phyloP scores from a whole-genome alignment of 2,329 filamentous ascomycete genomes.

The Aureobasidium sp. region DNA sequence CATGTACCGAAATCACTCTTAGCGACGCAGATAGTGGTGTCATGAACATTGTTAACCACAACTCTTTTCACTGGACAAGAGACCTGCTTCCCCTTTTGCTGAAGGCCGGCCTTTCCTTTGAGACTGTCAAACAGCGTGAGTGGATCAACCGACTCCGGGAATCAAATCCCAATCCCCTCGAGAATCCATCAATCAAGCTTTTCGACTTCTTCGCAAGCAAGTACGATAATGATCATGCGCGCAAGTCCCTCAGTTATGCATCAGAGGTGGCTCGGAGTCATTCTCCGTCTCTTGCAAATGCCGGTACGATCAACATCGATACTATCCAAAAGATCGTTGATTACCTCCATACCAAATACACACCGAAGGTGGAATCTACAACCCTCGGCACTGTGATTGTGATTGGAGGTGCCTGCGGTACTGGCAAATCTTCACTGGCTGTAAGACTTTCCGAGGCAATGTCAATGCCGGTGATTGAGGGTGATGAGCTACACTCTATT shows the following conservation, averaged over 20 bases:
- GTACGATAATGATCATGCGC: slow-evolving; percentile 30
- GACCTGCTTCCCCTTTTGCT: slow-evolving; percentile 48
- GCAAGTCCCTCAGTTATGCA: slow-evolving; percentile 45
- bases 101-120: slow-evolving; percentile 40
- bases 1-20: slow-evolving; percentile 27
- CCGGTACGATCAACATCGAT: slow-evolving; percentile 20
- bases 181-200: slow-evolving; percentile 28
- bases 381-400: slow-evolving; percentile 27
- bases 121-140: slow-evolving; percentile 37
- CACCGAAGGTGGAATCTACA: neutral
- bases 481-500: slow-evolving; percentile 33
- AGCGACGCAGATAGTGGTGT: slow-evolving; percentile 20
- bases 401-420: slow-evolving; percentile 36
- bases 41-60: slow-evolving; percentile 42
- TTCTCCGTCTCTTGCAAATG: slow-evolving; percentile 19
- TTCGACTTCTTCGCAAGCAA: slow-evolving; percentile 27
- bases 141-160: slow-evolving; percentile 41
- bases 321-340: slow-evolving; percentile 24
- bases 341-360: neutral
- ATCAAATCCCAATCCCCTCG: slow-evolving; percentile 35
- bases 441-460: slow-evolving; percentile 27
- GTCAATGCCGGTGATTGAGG: slow-evolving; percentile 35
- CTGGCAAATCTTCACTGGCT: slow-evolving; percentile 37
- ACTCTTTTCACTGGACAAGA: slow-evolving; percentile 44
- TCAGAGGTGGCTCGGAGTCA: slow-evolving; percentile 30